Conservation (phyloP, 768 basidiomycete species). For the Serendipita sp. region DNA sequence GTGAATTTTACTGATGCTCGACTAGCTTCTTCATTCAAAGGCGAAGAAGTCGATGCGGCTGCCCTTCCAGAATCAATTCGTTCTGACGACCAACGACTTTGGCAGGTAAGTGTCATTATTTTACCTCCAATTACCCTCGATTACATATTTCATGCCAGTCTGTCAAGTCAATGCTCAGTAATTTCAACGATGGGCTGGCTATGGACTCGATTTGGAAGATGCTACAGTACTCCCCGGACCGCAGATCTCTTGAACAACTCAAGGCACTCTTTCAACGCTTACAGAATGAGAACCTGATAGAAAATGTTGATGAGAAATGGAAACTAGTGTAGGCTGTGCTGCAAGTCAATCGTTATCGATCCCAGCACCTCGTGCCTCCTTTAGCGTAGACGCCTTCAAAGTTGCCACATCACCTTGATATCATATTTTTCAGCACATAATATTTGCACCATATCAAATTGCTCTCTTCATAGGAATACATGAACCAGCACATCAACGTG, state of each 20-base stretch:
- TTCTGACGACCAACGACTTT: conserved; percentile 54
- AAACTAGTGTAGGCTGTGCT: conserved; percentile 20
- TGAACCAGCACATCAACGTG: not conserved
- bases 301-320: conserved; percentile 56
- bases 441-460: not conserved
- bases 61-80: conserved; percentile 20
- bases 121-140: not conserved
- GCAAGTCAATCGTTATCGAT: not conserved
- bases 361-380: no score
- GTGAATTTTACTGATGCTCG: not conserved
- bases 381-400: no score
- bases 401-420: no score
- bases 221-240: conserved; percentile 69
- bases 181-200: conserved; percentile 49
- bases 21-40: conserved; percentile 19
- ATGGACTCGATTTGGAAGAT: conserved; percentile 77
- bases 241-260: conserved; percentile 54
- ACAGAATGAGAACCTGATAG: conserved; percentile 57
- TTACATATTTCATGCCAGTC: conserved; percentile 29
- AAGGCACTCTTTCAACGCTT: conserved; percentile 67
- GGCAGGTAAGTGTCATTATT: conserved; percentile 53
- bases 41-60: conserved; percentile 33
- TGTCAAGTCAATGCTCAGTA: conserved; percentile 84
- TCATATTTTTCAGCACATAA: no score
- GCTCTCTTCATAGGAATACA: not conserved